These are phyloP conservation scores for Closterium sp. DNA, from an alignment of 139 green algal genomes.

Conservation along the genomic window DNA sequence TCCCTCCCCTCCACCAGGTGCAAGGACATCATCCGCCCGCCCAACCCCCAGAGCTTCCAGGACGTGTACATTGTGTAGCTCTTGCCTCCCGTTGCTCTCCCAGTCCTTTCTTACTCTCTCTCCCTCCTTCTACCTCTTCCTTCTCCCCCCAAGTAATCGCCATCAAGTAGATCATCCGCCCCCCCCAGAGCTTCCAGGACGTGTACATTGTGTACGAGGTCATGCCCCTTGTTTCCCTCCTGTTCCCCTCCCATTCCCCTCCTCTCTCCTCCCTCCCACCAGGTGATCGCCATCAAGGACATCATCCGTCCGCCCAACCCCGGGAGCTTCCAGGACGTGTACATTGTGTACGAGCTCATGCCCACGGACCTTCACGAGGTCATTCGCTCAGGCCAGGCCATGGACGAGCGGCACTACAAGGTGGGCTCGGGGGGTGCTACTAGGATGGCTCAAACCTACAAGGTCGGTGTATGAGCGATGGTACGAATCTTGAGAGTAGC, in stretches of 20 bases:
- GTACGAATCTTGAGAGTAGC: background rate
- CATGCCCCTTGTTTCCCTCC: constrained; percentile 49
- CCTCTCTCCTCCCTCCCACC: background rate
- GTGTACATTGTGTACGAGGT: constrained; percentile 67
- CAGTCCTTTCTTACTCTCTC: background rate
- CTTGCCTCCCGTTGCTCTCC: constrained; percentile 47
- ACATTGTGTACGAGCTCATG: constrained; percentile 68
- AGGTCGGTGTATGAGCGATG: background rate
- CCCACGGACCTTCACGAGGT: constrained; percentile 66
- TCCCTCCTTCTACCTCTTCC: background rate
- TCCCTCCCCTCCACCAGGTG: background rate
- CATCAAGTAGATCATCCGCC: constrained; percentile 48
- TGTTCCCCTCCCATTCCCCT: background rate
- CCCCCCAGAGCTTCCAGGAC: constrained; percentile 51
- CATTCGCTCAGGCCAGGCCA: constrained; percentile 56
- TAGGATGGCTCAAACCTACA: too few species aligned
- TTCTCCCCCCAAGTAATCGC: constrained; percentile 5
- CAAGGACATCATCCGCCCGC: constrained; percentile 48
- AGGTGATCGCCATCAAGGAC: constrained; percentile 42
- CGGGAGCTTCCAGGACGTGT: constrained; percentile 59
- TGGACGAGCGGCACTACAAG: constrained; percentile 64
- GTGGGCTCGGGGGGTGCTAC: too few species aligned
- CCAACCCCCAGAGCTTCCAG: constrained; percentile 22
- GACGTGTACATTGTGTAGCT: constrained; percentile 56
- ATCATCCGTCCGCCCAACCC: constrained; percentile 34